Evolutionary conservation across 1,139 yeast species (phyloP), one percentile per base, ranked within the genome.

Genomic region (Magnusiomyces sp.): DNA sequence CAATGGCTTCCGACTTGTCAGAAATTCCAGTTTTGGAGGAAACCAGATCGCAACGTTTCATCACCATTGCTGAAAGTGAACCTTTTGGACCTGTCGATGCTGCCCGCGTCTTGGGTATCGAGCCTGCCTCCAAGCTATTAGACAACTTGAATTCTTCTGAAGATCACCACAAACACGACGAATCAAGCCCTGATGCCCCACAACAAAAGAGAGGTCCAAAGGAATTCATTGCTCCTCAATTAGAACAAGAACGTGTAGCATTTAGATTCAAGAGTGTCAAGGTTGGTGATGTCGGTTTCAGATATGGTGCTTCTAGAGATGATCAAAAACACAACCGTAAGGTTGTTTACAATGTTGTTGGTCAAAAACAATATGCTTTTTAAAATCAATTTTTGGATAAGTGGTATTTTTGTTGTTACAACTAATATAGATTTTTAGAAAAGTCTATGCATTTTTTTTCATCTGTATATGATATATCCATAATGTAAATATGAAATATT

Each of bases 31-130:
- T 87, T 51, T 96, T 97, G 23, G 77, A 80, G 57, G 87, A 83
- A 68, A 86, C 96, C 2, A 74, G 83, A 56, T 81, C 81, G 56
- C 90, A 94, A 59, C 76, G 95, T 57, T 90, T 89, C 71, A 70
- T 88, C 64, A 84, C 95, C 20, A 83, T 92, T 64, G 92, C 96
- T 13, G 97, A 92, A 70, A 81, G 90, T 19, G 95, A 89, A 69
- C 95, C 96, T n/a, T 90, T 90, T 66, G 97, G 97, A 4, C 95
- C 97, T 6, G 77, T 89, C 7, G 97, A 92, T 63, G 97, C 98
- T n/a, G 96, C 98, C 47, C 72, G 80, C 54, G 77, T 85, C 43
- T 79, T 87, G 58, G 89, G 77, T 44, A 74, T 90, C 57, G 92
- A 87, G 64, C 95, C 95, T 19, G 97, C 97, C 40, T 77, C 80